Evolutionary conservation across 139 green algal genomes (phyloP).

Genomic region (Haematococcus sp.): DNA sequence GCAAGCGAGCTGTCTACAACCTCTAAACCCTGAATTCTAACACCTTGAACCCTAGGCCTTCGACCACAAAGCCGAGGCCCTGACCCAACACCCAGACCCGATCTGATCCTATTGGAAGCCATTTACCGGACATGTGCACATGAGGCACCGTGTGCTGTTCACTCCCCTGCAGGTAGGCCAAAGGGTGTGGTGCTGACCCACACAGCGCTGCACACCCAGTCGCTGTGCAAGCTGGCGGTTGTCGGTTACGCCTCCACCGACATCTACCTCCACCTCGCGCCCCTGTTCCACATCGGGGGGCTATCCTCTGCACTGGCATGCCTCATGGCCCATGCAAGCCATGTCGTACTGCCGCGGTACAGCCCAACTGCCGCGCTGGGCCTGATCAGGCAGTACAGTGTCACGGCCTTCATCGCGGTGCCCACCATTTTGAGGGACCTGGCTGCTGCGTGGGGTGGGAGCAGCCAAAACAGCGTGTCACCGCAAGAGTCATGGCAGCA

Average conservation of each 20-base stretch:
- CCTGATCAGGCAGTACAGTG: conserved; percentile 32
- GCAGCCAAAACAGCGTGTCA: background rate
- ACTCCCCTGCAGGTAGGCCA: conserved; percentile 20
- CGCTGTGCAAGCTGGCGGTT: conserved; percentile 65
- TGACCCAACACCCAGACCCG: too few species aligned
- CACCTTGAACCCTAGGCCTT: too few species aligned
- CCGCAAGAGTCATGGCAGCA: background rate
- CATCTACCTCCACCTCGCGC: conserved; percentile 83
- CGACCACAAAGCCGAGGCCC: too few species aligned
- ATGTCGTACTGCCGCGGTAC: conserved; percentile 59
- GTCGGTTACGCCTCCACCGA: conserved; percentile 68
- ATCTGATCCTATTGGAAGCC: too few species aligned
- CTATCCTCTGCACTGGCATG: conserved; percentile 76
- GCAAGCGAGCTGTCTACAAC: too few species aligned
- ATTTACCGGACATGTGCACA: too few species aligned
- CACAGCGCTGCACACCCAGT: conserved; percentile 65
- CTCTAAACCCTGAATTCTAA: too few species aligned
- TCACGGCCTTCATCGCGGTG: conserved; percentile 83
- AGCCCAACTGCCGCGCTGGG: background rate
- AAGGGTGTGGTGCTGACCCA: conserved; percentile 70
- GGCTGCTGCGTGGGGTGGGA: background rate
- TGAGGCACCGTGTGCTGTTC: too few species aligned
- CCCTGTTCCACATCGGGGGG: conserved; percentile 87
- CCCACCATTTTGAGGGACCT: conserved; percentile 85
- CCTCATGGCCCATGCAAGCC: conserved; percentile 62